Evolutionary conservation across 2,329 filamentous ascomycete genomes (phyloP), one percentile per base, ranked within the genome.

Genomic region (Phialemoniopsis sp.): DNA sequence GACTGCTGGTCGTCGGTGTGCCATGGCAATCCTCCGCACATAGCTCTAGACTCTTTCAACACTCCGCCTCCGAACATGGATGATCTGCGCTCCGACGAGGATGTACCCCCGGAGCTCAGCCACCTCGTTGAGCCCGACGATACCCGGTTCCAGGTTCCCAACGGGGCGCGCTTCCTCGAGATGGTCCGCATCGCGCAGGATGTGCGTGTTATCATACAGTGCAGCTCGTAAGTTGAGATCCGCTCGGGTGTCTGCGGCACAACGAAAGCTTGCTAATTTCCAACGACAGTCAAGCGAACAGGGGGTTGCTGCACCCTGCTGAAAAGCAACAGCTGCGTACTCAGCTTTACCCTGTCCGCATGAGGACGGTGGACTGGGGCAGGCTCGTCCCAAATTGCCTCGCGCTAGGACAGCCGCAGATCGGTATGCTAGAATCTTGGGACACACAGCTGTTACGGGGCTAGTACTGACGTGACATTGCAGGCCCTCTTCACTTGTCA

Each of bases 1-100:
- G 68, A 71, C 39, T 60, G 59, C 31, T 71, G 68, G 68, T 62
- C 66, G 2, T 57, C 66, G 3, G 56, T 69, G 19, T 63, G 62
- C 26, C 66, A 70, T 40, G 68, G 68, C 1, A 68, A 68, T 34
- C 65, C 67, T 7, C 65, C 66, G 4, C 66, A 68, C 43, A 65
- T 71, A 17, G 55, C 55, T 29, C 45, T 49, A 5, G 55, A 53
- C 5, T 65, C 67, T 0, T 71, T 65, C 39, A 62, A 58, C 37
- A 71, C 67, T 1, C 42, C 53, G 1, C 49, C 55, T 5, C 56
- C 61, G 5, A 52, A 55, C 6, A 56, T 68, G 46, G 65, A 68
- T 3, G 67, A 71, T 43, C 39, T 70, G 6, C 49, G 56, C 8
- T 62, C 57, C 17, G 67, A 70, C 29, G 67, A 71, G 44, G 58